These are phyloP conservation scores for Myrmaecium sp. DNA, from an alignment of 2,329 filamentous ascomycete genomes.

Conservation along the genomic window DNA sequence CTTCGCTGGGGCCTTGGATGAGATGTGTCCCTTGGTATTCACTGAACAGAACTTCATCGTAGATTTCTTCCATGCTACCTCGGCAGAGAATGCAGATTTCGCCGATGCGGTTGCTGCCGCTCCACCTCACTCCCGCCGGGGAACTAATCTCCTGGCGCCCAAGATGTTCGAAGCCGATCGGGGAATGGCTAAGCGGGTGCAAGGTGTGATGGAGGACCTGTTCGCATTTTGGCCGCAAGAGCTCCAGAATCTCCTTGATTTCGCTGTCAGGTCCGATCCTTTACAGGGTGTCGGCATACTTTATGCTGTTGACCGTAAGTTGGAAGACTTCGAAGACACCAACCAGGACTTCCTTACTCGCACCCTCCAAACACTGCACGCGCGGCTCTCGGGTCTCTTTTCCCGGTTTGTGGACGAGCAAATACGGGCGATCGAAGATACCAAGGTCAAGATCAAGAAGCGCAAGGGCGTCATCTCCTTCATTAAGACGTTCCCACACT, in stretches of 20 bases:
- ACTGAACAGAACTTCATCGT: slow-evolving; percentile 95
- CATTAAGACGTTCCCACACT: slow-evolving; percentile 81
- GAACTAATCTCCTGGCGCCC: slow-evolving; percentile 55
- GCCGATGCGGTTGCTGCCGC: slow-evolving; percentile 55
- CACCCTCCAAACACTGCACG: slow-evolving; percentile 63
- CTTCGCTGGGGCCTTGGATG: slow-evolving; percentile 64
- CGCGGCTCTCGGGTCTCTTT: slow-evolving; percentile 58
- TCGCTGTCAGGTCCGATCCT: slow-evolving; percentile 65
- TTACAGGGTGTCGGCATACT: slow-evolving; percentile 86
- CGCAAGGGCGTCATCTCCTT: slow-evolving; percentile 92
- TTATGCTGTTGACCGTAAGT: slow-evolving; percentile 61
- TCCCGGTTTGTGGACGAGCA: slow-evolving; percentile 87
- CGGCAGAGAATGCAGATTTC: slow-evolving; percentile 66
- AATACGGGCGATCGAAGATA: slow-evolving; percentile 89
- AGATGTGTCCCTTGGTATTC: slow-evolving; percentile 65
- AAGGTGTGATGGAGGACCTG: slow-evolving; percentile 76
- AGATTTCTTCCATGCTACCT: slow-evolving; percentile 94
- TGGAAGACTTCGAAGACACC: slow-evolving; percentile 65
- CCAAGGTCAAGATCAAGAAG: slow-evolving; percentile 98
- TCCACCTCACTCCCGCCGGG: slow-evolving; percentile 49
- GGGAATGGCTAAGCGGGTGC: slow-evolving; percentile 65
- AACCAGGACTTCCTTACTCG: slow-evolving; percentile 84
- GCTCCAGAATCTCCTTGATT: slow-evolving; percentile 64
- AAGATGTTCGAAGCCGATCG: slow-evolving; percentile 80
- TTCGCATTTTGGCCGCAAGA: slow-evolving; percentile 70